These are phyloP conservation scores for Knufia fluminis DNA, from an alignment of 2,329 filamentous ascomycete genomes.

Conservation along the genomic window DNA sequence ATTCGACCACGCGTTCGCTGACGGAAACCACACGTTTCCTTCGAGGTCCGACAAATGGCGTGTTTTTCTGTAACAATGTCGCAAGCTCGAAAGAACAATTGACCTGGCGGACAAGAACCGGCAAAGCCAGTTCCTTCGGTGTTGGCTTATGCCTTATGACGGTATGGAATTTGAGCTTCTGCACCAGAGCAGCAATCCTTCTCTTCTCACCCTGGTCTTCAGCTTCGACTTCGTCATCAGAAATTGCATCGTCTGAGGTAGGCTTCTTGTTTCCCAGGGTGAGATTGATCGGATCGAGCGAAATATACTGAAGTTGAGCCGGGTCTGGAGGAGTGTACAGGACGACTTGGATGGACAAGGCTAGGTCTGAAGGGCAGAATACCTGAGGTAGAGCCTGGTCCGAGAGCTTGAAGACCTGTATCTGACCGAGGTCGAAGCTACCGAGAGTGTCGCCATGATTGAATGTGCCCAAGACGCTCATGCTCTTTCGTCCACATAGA, in stretches of 20 bases:
- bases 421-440: conserved; percentile 59
- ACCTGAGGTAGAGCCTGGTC: conserved; percentile 57
- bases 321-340: conserved; percentile 81
- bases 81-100: conserved; percentile 94
- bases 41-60: conserved; percentile 70
- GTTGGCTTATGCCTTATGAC: conserved; percentile 69
- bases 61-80: conserved; percentile 77
- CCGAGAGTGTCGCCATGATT: conserved; percentile 47
- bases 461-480: conserved; percentile 77
- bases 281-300: conserved; percentile 62
- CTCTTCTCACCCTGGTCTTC: conserved; percentile 62
- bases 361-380: conserved; percentile 54
- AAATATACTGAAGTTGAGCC: conserved; percentile 90
- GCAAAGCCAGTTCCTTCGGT: conserved; percentile 70
- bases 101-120: conserved; percentile 79
- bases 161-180: conserved; percentile 82
- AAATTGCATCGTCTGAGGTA: conserved; percentile 28
- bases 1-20: conserved; percentile 87
- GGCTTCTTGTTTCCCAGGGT: conserved; percentile 18
- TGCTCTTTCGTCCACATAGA: conserved; percentile 69
- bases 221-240: conserved; percentile 54
- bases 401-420: conserved; percentile 50
- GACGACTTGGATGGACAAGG: conserved; percentile 73
- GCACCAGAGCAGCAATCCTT: conserved; percentile 58
- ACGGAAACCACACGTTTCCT: conserved; percentile 81